Percentiles rank a stretch among this genome's conserved stretches.
Conservation (phyloP, 176 grass and related monocot species). For the Juncus inflexus region DNA sequence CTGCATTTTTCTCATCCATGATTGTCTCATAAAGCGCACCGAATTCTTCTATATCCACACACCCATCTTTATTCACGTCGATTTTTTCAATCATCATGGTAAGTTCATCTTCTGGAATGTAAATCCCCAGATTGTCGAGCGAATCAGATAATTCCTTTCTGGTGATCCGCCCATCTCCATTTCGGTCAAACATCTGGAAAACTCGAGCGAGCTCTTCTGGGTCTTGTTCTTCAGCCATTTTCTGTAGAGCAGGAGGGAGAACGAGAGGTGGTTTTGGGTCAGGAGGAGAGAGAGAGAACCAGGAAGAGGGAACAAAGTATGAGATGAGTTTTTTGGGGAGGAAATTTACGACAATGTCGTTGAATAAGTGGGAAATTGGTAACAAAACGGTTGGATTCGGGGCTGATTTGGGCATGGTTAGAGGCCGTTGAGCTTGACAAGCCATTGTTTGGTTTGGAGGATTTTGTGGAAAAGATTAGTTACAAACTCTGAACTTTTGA, state of each 20-base stretch:
- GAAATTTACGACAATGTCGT: slow-evolving; percentile 13
- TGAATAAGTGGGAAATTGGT: slow-evolving; percentile 22
- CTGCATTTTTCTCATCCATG: slow-evolving; percentile 24
- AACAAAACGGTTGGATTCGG: slow-evolving; percentile 18
- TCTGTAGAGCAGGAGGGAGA: neutral
- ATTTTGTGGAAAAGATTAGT: slow-evolving; percentile 7
- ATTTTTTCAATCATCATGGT: slow-evolving; percentile 58
- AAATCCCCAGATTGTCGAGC: slow-evolving; percentile 56
- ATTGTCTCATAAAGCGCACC: slow-evolving; percentile 52
- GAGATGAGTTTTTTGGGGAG: slow-evolving; percentile 7
- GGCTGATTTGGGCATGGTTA: slow-evolving; percentile 16
- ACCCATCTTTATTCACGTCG: slow-evolving; percentile 67
- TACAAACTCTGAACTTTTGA: neutral
- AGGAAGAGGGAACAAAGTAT: slow-evolving; percentile 18
- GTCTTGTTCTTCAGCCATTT: slow-evolving; percentile 16
- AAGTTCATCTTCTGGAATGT: slow-evolving; percentile 45
- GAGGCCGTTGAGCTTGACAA: neutral
- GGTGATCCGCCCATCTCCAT: slow-evolving; percentile 69
- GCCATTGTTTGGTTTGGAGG: slow-evolving; percentile 21
- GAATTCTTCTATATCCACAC: slow-evolving; percentile 74
- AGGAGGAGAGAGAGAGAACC: slow-evolving; percentile 4
- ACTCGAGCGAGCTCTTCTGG: slow-evolving; percentile 47
- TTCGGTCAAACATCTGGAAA: slow-evolving; percentile 69
- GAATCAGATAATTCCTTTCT: slow-evolving; percentile 67
- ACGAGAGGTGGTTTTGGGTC: neutral